Percentiles rank a stretch among this genome's conserved stretches.
Conservation (phyloP, 208 protist species). For the Acanthamoeba healyi region DNA sequence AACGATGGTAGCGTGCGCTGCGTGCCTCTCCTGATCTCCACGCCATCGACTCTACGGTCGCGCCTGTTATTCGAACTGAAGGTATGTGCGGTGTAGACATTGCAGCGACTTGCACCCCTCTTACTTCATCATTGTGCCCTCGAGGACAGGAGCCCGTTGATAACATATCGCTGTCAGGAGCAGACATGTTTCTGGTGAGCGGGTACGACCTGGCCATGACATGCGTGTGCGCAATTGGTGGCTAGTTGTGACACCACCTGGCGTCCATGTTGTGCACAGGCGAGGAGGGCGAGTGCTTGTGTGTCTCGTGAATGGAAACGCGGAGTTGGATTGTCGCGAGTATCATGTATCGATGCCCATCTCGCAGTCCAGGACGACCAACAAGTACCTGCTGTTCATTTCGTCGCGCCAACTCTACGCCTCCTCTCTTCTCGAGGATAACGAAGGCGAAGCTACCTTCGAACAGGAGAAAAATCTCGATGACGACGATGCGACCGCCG, state of each 20-base stretch:
- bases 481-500: background rate
- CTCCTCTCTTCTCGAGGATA: background rate
- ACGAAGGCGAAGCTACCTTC: background rate
- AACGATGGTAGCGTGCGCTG: conserved; percentile 5
- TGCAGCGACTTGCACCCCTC: too few relatives aligned
- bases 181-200: background rate
- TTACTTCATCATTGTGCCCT: background rate
- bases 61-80: conserved; percentile 19
- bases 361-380: background rate
- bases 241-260: too few relatives aligned
- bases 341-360: conserved; percentile 40
- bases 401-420: conserved; percentile 22
- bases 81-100: too few relatives aligned
- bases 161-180: background rate
- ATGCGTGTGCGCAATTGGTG: too few relatives aligned
- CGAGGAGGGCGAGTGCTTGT: conserved; percentile 16
- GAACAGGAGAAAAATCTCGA: background rate
- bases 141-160: background rate
- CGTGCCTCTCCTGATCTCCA: conserved; percentile 10
- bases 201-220: background rate
- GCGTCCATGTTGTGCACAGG: background rate
- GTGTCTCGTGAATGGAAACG: background rate
- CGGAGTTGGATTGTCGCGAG: background rate
- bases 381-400: conserved; percentile 22
- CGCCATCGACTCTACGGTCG: background rate